A percentile compares a stretch with the other conserved stretches of the same genome.
These are phyloP conservation scores for Stenogyne calaminthoides DNA, from an alignment of 305 asterid genomes.

Conservation along the genomic window DNA sequence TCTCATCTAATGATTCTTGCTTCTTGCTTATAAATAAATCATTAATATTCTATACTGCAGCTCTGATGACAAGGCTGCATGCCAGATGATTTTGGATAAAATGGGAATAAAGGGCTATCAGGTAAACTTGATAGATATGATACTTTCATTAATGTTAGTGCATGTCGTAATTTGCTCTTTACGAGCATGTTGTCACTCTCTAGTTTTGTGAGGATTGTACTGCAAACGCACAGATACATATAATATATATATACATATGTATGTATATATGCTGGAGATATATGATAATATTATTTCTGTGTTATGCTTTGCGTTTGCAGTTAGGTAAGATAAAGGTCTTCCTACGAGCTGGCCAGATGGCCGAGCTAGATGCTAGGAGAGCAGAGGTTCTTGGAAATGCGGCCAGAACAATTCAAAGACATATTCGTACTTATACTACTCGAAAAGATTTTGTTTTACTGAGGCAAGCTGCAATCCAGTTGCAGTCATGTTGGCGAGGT, in stretches of 20 bases:
- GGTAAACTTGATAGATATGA: conserved; percentile 48
- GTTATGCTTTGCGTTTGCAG: conserved; percentile 52
- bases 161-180: conserved; percentile 12
- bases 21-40: conserved; percentile 25
- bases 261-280: not conserved
- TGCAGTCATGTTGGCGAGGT: conserved; percentile 99
- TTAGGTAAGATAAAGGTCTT: conserved; percentile 98
- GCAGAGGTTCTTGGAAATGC: conserved; percentile 99
- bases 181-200: conserved; percentile 1
- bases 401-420: conserved; percentile 95
- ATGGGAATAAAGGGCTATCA: conserved; percentile 90
- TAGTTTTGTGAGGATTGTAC: conserved; percentile 20
- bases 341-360: conserved; percentile 99
- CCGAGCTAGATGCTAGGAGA: conserved; percentile 96
- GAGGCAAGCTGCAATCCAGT: conserved; percentile 79
- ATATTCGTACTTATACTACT: conserved; percentile 88
- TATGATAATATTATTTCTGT: not conserved
- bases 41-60: conserved; percentile 47
- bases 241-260: too few relatives aligned
- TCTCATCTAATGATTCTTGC: conserved; percentile 15
- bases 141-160: conserved; percentile 15
- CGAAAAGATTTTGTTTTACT: conserved; percentile 79
- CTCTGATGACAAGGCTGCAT: conserved; percentile 84
- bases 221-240: too few relatives aligned
- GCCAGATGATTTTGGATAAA: conserved; percentile 87